Percentiles rank a stretch among this genome's conserved stretches.
Evolutionary conservation across 202 grass and related monocot species (phyloP).

Genomic region (Carex arenaria): DNA sequence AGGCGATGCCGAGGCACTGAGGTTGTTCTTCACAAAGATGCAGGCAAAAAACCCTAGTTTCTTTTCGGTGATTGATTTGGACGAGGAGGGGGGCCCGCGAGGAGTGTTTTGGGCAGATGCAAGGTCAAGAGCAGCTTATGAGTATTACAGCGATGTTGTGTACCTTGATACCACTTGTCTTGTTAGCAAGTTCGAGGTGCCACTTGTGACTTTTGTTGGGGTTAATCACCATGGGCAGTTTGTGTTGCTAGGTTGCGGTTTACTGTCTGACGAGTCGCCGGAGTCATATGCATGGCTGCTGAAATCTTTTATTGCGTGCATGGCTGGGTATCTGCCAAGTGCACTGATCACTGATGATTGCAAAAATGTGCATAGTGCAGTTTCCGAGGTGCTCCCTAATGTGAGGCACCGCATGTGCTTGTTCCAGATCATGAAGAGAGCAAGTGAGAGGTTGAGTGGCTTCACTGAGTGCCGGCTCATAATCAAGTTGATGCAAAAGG

Average conservation of each 20-base stretch:
- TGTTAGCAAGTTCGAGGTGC: slow-evolving; percentile 68
- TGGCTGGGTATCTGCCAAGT: slow-evolving; percentile 74
- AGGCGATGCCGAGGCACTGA: slow-evolving; percentile 81
- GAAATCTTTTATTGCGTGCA: slow-evolving; percentile 94
- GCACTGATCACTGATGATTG: slow-evolving; percentile 78
- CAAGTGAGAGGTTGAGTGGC: slow-evolving; percentile 52
- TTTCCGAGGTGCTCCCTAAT: slow-evolving; percentile 68
- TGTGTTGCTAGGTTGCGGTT: slow-evolving; percentile 66
- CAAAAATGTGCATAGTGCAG: slow-evolving; percentile 69
- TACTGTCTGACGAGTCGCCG: slow-evolving; percentile 73
- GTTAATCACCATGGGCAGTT: slow-evolving; percentile 93
- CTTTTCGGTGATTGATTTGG: slow-evolving; percentile 85
- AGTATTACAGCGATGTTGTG: slow-evolving; percentile 78
- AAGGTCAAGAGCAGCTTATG: slow-evolving; percentile 70
- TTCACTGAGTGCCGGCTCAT: slow-evolving; percentile 71
- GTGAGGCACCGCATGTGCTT: slow-evolving; percentile 79
- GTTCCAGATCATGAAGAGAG: slow-evolving; percentile 87
- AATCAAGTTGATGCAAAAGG: slow-evolving; percentile 78
- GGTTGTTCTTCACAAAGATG: slow-evolving; percentile 92
- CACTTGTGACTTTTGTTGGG: slow-evolving; percentile 83
- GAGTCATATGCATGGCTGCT: slow-evolving; percentile 90
- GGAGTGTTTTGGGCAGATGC: slow-evolving; percentile 95
- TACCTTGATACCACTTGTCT: slow-evolving; percentile 81
- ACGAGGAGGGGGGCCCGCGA: slow-evolving; percentile 64
- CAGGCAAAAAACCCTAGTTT: slow-evolving; percentile 93